Base-by-base conservation (phyloP, 192 early-diverging fungal species). In the Podila clonocystis region DNA sequence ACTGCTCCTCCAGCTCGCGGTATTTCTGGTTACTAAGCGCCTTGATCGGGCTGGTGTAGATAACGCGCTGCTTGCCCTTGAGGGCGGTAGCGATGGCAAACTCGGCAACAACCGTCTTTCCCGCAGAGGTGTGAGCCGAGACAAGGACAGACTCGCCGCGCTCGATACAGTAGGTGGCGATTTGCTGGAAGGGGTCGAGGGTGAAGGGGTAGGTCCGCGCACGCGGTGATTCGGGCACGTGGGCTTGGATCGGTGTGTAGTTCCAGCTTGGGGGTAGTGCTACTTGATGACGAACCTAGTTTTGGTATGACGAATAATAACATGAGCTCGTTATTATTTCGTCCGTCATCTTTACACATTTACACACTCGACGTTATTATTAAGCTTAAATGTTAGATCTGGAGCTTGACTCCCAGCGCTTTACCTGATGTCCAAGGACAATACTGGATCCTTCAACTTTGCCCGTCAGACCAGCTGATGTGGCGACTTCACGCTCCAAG, bases 1-100 rank as follows among this genome's bases (percentile, higher is more conserved):
- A 98, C 65, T 97, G 95, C 61, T 92, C 90, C 62, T 91, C 86
- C 61, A 98, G 87, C 85, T 98, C 97, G 68, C 97, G 86, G 72
- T 94, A 98, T 87, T 98, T 98, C 86, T 98, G 97, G 74, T 98
- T 98, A 55, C 95, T 97, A 72, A 98, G 85, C 20, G 97, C 96
- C 88, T 98, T 98, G 85, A 98, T 98, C 6, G 97, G 97, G 72
- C 90, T 93, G 22, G 97, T 98, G 70, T 98, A 98, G 61, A 98
- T 96, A n/a, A 97, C 97, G 9, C 95, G 87, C 83, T 97, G 95
- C 82, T 97, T 97, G 69, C 92, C 82, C 55, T 85, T 88, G 76
- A 97, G 76, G 72, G 90, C 88, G 58, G 93, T 92, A 2, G 96
- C 97, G 72, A 98, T 98, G 0, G 97, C 97, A 80, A 97, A 98